Evolutionary conservation across 495 filamentous ascomycete species (phyloP), one percentile per base, ranked within the genome.

Genomic region (Diplogelasinospora grovesii): DNA sequence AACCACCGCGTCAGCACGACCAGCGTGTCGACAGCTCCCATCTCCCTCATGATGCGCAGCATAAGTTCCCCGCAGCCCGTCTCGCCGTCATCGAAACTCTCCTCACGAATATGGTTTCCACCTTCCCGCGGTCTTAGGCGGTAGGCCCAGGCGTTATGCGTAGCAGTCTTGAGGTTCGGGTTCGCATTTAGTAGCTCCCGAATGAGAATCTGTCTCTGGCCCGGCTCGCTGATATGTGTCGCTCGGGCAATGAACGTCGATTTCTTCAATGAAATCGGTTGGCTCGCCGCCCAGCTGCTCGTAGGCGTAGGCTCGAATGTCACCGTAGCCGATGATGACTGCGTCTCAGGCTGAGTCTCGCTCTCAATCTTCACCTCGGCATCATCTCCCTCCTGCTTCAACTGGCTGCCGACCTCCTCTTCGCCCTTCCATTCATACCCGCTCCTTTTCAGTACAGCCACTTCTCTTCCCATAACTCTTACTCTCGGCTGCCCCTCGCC

Each of bases 1-100:
- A 86, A 97, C 92, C 92, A 98, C 20, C 92, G 70, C 23, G 82
- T 85, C 32, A 98, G 84, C 14, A 98, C 86, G 5, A 98, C 85
- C 11, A 95, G 69, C 1, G 86, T 81, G 64, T 88, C 75, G 66
- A 81, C 82, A 2, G 87, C 78, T 58, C 83, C 75, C 71, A 85
- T 82, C 45, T 87, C 63, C 59, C 88, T 81, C 73, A 98, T 71
- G 31, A 94, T 61, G 60, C 83, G 78, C 16, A 94, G 69, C 50
- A 97, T 59, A 19, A 92, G 73, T 0, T 79, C 77, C 5, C 92
- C 92, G 19, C 85, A 87, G 19, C 87, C 89, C 8, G 78, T 81
- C 66, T 98, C 92, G 6, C 92, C 92, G 57, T 98, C 92, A 53
- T 96, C 90, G 46, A 94, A 87, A 43, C 78, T 86, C 52, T 93